These are phyloP conservation scores for Oenanthe sinensis DNA, from an alignment of 129 eudicot species.

Conservation along the genomic window DNA sequence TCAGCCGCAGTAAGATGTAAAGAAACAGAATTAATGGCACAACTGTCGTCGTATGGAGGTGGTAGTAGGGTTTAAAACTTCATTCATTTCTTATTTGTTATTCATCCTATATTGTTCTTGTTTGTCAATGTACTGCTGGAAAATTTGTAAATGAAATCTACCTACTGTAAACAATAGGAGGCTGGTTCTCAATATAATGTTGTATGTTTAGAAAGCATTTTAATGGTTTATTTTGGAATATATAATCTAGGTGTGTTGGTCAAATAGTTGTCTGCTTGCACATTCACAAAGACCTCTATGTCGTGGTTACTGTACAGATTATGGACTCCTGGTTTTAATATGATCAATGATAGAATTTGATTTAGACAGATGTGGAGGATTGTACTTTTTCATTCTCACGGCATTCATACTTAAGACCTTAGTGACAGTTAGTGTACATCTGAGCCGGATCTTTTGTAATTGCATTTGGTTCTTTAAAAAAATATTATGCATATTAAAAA, in stretches of 20 bases:
- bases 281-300: too few relatives aligned
- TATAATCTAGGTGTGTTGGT: background rate
- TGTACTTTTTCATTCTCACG: background rate
- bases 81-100: background rate
- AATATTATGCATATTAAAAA: too few relatives aligned
- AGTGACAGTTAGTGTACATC: too few relatives aligned
- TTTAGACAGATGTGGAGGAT: background rate
- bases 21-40: background rate
- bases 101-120: background rate
- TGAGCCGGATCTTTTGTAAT: background rate
- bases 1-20: background rate
- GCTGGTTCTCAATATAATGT: background rate
- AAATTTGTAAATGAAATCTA: background rate
- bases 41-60: background rate
- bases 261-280: background rate
- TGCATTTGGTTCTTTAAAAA: background rate
- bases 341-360: background rate
- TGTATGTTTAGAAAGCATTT: background rate
- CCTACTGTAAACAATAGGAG: background rate
- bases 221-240: background rate
- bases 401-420: background rate
- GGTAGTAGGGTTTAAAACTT: background rate
- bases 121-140: background rate
- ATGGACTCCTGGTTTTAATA: background rate
- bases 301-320: too few relatives aligned